A percentile compares a stretch with the other conserved stretches of the same genome.
Conservation (phyloP, 768 basidiomycete species). For the Chlorophyllum brunneum region DNA sequence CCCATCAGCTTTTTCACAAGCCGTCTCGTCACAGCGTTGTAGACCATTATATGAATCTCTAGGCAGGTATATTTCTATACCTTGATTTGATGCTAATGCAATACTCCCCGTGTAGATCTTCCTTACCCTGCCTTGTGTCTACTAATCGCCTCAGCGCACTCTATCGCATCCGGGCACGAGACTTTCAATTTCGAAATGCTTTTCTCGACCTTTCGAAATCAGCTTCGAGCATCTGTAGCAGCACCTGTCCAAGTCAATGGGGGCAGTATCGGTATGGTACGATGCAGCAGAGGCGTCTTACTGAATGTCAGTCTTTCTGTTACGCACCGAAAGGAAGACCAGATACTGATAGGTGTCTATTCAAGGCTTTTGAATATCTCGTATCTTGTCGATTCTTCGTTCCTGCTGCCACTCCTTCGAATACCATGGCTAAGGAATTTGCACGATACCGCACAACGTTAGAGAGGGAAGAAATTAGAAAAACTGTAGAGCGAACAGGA, state of each 20-base stretch:
- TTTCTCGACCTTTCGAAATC: slow-evolving; percentile 71
- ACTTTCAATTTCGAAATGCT: slow-evolving; percentile 91
- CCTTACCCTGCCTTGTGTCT: slow-evolving; percentile 80
- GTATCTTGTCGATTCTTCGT: slow-evolving; percentile 54
- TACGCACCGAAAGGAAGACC: background rate
- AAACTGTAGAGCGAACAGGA: slow-evolving; percentile 58
- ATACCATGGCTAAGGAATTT: slow-evolving; percentile 62
- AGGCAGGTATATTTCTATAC: slow-evolving; percentile 34
- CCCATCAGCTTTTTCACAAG: slow-evolving; percentile 35
- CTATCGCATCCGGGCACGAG: slow-evolving; percentile 70
- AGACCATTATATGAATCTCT: slow-evolving; percentile 51
- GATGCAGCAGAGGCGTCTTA: slow-evolving; percentile 60
- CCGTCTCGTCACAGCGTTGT: slow-evolving; percentile 49
- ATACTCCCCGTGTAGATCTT: slow-evolving; percentile 43
- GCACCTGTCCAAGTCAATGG: slow-evolving; percentile 76
- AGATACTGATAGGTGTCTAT: background rate
- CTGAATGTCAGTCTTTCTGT: slow-evolving; percentile 48
- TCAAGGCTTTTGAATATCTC: slow-evolving; percentile 76
- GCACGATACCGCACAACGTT: slow-evolving; percentile 68
- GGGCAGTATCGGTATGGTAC: slow-evolving; percentile 71
- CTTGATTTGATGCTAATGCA: slow-evolving; percentile 1
- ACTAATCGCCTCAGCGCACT: slow-evolving; percentile 81
- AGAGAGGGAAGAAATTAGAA: slow-evolving; percentile 62
- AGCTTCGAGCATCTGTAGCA: slow-evolving; percentile 65
- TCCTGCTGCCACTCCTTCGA: slow-evolving; percentile 42